Evolutionary conservation across 1,284 basidiomycete genomes (phyloP), one percentile per base, ranked within the genome.

Genomic region (Boletus sp.): DNA sequence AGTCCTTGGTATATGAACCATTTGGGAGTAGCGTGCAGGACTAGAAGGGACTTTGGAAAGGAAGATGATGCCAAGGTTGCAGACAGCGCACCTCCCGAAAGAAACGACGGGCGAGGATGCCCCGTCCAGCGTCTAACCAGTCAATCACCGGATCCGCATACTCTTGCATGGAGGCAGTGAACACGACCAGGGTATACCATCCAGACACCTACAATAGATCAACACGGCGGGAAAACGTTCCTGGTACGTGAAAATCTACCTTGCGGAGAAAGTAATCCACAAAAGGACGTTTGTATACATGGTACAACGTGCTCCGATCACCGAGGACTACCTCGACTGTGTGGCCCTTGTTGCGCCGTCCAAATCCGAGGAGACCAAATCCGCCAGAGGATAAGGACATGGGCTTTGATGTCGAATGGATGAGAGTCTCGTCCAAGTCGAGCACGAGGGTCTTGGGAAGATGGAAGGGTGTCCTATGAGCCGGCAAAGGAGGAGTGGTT

Each of bases 91-190:
- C 91, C 72, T 98, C 93, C 51, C 95, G 82, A 68, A 98, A 99
- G 52, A 98, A 76, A 32, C 94, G 82, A 53, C 88, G 87, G 1
- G 78, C 81, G 36, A 99, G 82, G 49, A 99, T 88, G 8, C 91
- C 92, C 40, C 92, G 78, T 3, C 95, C 95, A 50, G 89, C 92
- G 65, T 99, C 95, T 50, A 99, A 73, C 95, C 96, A 99, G 71
- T 99, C 96, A 59, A 99, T 99, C 23, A 99, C 95, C 0, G 96
- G 95, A 72, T 99, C 95, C 49, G 95, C 95, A 67, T 99, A 99
- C 69, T 99, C 95, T 62, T 94, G 90, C 86, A 99, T 93, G 6
- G 94, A 97, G 2, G 95, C 96, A 16, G 95, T 99, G 69, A 95
- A 99, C 55, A 99, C 91, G 47, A 99, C 94, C 46, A 99, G 83